Conservation (phyloP, 805 yeast genomes). For the Hanseniaspora taiwanica region DNA sequence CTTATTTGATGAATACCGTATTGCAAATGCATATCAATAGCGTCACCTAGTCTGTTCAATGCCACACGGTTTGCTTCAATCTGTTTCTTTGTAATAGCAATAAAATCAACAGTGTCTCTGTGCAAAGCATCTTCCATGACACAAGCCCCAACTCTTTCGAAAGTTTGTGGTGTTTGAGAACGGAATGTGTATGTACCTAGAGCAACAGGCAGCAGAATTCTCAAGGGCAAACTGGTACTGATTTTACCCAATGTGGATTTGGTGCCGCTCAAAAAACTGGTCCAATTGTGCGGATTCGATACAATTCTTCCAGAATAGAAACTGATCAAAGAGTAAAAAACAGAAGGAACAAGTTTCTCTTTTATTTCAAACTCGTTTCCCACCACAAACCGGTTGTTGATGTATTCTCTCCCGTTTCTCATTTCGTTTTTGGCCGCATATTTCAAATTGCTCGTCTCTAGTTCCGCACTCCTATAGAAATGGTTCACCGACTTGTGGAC, state of each 20-base stretch:
- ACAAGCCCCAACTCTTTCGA: constrained; percentile 8
- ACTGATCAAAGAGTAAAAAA: constrained; percentile 16
- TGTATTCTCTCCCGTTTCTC: not conserved
- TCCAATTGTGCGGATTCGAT: constrained; percentile 17
- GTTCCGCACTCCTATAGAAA: not conserved
- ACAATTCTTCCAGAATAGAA: constrained; percentile 18
- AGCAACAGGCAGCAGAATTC: constrained; percentile 15
- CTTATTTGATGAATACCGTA: constrained; percentile 6
- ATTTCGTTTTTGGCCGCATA: not conserved
- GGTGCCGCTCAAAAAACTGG: constrained; percentile 5
- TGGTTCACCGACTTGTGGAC: not conserved
- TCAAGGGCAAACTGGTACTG: constrained; percentile 16
- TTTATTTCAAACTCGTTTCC: constrained; percentile 12
- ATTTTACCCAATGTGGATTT: constrained; percentile 4
- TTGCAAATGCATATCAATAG: constrained; percentile 8
- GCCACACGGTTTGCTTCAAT: constrained; percentile 7
- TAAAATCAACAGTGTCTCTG: constrained; percentile 7
- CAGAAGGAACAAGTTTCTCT: constrained; percentile 16
- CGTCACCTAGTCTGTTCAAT: constrained; percentile 3
- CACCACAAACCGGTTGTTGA: not conserved
- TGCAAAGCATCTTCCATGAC: constrained; percentile 13
- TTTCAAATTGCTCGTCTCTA: not conserved
- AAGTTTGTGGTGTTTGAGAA: constrained; percentile 17
- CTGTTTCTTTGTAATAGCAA: constrained; percentile 7
- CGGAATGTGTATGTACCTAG: constrained; percentile 14